Percentiles rank a stretch among this genome's conserved stretches.
These are phyloP conservation scores for Pichia eremophila DNA, from an alignment of 805 yeast genomes.

Conservation along the genomic window DNA sequence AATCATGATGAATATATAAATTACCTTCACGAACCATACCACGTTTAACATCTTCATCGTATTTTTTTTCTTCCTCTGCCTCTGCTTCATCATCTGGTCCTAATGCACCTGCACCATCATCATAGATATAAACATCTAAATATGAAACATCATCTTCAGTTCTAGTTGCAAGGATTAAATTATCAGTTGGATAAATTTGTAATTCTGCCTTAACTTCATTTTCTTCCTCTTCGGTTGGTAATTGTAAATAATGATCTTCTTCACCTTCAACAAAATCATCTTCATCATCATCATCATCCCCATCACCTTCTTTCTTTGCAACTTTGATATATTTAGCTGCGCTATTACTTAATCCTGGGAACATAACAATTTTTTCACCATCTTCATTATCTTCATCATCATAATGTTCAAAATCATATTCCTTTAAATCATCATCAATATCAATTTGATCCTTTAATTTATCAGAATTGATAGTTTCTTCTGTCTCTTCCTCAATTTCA, in stretches of 20 bases:
- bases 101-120: slow-evolving; percentile 76
- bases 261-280: slow-evolving; percentile 20
- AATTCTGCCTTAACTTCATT: slow-evolving; percentile 76
- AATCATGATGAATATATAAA: slow-evolving; percentile 89
- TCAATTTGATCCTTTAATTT: slow-evolving; percentile 45
- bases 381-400: slow-evolving; percentile 53
- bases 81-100: slow-evolving; percentile 44
- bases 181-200: slow-evolving; percentile 85
- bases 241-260: slow-evolving; percentile 53
- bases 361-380: slow-evolving; percentile 55
- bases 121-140: slow-evolving; percentile 88
- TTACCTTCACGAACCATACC: slow-evolving; percentile 66
- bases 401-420: slow-evolving; percentile 77
- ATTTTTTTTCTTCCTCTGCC: slow-evolving; percentile 56
- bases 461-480: slow-evolving; percentile 5
- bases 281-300: slow-evolving; percentile 31
- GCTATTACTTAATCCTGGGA: slow-evolving; percentile 57
- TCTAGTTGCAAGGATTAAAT: slow-evolving; percentile 79
- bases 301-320: slow-evolving; percentile 18
- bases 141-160: slow-evolving; percentile 94
- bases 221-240: slow-evolving; percentile 53
- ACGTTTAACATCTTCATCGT: slow-evolving; percentile 64
- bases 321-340: slow-evolving; percentile 47
- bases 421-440: slow-evolving; percentile 77
- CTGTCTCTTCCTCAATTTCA: slow-evolving; percentile 11